phyloP scores from a whole-genome alignment of 495 filamentous ascomycete species.

The Thermochaetoides thermophila region DNA sequence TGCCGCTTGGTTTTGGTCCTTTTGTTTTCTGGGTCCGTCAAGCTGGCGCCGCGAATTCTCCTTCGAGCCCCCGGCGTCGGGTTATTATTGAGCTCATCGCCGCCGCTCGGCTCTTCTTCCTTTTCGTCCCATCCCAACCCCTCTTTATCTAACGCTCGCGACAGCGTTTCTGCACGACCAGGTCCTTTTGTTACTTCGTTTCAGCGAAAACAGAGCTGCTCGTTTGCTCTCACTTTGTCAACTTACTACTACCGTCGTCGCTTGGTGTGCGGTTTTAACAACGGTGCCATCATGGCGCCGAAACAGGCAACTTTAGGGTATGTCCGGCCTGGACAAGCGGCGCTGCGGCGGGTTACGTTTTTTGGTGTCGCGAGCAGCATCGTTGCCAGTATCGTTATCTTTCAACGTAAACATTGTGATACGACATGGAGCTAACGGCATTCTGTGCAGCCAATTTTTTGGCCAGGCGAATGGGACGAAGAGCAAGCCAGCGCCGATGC shows the following conservation, averaged over 20 bases:
- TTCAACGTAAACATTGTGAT: no score
- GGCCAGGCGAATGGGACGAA: conserved; percentile 38
- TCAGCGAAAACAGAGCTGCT: no score
- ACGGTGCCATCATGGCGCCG: conserved; percentile 29
- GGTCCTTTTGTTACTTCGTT: no score
- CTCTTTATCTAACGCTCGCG: not conserved
- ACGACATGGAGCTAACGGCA: no score
- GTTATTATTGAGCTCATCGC: no score
- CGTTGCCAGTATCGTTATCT: no score
- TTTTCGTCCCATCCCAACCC: not conserved
- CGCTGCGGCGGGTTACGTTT: conserved; percentile 57
- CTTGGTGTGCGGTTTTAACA: not conserved
- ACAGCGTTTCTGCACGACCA: not conserved
- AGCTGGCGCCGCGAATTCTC: conserved; percentile 1
- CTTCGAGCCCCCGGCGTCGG: no score
- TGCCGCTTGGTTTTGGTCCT: no score
- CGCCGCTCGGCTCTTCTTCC: not conserved
- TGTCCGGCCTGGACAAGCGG: conserved; percentile 65
- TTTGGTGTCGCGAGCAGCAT: no score
- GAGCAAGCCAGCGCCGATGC: conserved; percentile 37
- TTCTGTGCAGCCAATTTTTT: conserved; percentile 50
- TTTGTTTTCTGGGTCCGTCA: no score
- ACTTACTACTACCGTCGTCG: not conserved
- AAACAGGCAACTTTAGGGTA: conserved; percentile 94
- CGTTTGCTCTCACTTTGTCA: no score